Evolutionary conservation across 331 rosid species (phyloP).

Genomic region (Rhamnella rubrinervis): DNA sequence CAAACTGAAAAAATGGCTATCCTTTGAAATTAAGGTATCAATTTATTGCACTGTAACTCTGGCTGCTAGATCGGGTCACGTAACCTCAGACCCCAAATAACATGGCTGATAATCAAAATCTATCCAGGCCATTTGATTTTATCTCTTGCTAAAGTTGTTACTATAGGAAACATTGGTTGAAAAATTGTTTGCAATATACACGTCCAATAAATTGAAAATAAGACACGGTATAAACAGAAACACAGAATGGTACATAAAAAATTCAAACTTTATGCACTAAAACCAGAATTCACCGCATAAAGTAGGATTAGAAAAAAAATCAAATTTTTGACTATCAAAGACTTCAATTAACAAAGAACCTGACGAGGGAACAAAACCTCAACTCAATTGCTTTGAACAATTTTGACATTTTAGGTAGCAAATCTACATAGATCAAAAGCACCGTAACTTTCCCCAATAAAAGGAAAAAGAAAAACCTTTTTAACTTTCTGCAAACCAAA

Average conservation of each 20-base stretch:
- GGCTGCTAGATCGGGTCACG: not conserved
- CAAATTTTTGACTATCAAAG: not conserved
- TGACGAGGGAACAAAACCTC: not conserved
- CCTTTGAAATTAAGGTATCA: not conserved
- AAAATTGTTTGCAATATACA: not conserved
- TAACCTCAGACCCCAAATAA: not conserved
- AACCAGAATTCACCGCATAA: too few species aligned
- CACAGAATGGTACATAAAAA: not conserved
- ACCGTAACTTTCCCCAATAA: not conserved
- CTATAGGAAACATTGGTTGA: not conserved
- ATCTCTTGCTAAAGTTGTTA: not conserved
- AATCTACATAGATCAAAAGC: not conserved
- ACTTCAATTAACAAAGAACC: not conserved
- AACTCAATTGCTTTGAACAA: not conserved
- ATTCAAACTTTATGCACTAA: not conserved
- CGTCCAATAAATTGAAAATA: not conserved
- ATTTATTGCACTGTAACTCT: not conserved
- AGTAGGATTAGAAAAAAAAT: not conserved
- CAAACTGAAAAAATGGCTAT: not conserved
- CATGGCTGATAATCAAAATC: too few species aligned
- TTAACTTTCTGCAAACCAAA: slow-evolving; percentile 4
- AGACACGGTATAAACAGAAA: not conserved
- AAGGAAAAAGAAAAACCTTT: too few species aligned
- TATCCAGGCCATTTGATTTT: too few species aligned
- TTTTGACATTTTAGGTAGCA: not conserved